phyloP scores from a whole-genome alignment of 2,329 filamentous ascomycete genomes.

The Blastomyces emzantsi region DNA sequence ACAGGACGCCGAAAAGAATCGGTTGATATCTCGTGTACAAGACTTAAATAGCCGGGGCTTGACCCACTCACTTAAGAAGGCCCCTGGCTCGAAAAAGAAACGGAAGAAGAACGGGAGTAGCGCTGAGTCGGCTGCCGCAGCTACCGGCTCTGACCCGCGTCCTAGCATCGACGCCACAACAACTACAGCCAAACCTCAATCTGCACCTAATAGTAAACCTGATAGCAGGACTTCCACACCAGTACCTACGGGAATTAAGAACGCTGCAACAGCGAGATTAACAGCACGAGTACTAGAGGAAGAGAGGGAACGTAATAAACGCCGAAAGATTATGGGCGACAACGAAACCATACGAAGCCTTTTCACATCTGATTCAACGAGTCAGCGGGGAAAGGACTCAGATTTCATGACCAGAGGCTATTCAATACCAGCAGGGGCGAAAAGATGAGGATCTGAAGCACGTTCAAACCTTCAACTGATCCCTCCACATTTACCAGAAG shows the following conservation, averaged over 20 bases:
- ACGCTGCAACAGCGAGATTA: slow-evolving; percentile 72
- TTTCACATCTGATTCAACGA: slow-evolving; percentile 41
- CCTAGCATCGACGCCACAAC: background rate
- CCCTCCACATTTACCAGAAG: background rate
- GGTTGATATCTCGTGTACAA: slow-evolving; percentile 56
- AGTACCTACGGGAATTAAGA: slow-evolving; percentile 62
- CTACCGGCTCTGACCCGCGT: background rate
- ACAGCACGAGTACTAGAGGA: slow-evolving; percentile 82
- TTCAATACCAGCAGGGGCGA: slow-evolving; percentile 40
- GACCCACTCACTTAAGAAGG: slow-evolving; percentile 83
- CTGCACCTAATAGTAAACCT: slow-evolving; percentile 19
- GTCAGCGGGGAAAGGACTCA: slow-evolving; percentile 34
- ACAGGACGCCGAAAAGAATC: slow-evolving; percentile 59
- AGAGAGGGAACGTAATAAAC: slow-evolving; percentile 72
- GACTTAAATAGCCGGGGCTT: slow-evolving; percentile 63
- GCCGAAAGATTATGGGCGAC: slow-evolving; percentile 58
- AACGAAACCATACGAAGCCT: slow-evolving; percentile 49
- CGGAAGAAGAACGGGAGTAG: slow-evolving; percentile 61
- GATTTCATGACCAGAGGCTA: slow-evolving; percentile 54
- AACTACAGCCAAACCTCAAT: slow-evolving; percentile 13
- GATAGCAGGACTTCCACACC: slow-evolving; percentile 27
- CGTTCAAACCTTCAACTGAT: background rate
- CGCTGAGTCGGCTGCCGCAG: slow-evolving; percentile 27
- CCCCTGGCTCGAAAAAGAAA: slow-evolving; percentile 48
- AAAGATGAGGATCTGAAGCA: slow-evolving; percentile 23